phyloP scores from a whole-genome alignment of 768 basidiomycete species.

The Tulasnella sp. region DNA sequence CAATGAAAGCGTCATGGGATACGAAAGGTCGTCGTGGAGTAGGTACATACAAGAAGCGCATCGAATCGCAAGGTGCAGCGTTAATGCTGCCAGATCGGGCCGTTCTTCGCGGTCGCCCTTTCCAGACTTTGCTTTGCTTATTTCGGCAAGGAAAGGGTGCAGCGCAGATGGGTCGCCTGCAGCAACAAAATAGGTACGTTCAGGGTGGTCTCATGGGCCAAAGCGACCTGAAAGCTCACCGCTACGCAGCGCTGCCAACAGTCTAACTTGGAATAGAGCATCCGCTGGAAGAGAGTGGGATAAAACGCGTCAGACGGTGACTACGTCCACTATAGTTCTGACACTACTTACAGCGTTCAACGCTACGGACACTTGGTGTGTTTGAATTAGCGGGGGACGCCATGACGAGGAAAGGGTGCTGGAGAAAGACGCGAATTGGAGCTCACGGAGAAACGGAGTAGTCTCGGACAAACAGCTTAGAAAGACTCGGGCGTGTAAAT shows the following conservation, averaged over 20 bases:
- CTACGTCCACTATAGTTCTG: neutral
- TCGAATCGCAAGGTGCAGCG: constrained; percentile 76
- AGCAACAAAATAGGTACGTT: neutral
- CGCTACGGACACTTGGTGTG: constrained; percentile 9
- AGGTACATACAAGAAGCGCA: constrained; percentile 61
- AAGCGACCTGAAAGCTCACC: constrained; percentile 42
- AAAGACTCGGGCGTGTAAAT: neutral
- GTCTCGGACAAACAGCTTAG: neutral
- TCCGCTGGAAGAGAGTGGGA: constrained; percentile 31
- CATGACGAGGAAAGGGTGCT: constrained; percentile 4
- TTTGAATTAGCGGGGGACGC: neutral
- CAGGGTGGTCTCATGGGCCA: neutral
- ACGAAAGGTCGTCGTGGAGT: neutral
- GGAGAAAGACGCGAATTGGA: constrained; percentile 10
- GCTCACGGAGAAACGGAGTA: constrained; percentile 1
- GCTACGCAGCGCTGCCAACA: constrained; percentile 59
- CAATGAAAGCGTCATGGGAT: neutral
- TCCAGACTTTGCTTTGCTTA: constrained; percentile 54
- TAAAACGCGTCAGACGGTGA: neutral
- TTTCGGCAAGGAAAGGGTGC: constrained; percentile 77
- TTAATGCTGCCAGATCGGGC: constrained; percentile 63
- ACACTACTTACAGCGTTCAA: neutral
- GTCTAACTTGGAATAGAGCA: constrained; percentile 61
- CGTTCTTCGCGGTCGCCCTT: constrained; percentile 48
- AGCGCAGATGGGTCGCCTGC: constrained; percentile 72